phyloP scores from a whole-genome alignment of 805 yeast species.

The Ogataea philodendri region DNA sequence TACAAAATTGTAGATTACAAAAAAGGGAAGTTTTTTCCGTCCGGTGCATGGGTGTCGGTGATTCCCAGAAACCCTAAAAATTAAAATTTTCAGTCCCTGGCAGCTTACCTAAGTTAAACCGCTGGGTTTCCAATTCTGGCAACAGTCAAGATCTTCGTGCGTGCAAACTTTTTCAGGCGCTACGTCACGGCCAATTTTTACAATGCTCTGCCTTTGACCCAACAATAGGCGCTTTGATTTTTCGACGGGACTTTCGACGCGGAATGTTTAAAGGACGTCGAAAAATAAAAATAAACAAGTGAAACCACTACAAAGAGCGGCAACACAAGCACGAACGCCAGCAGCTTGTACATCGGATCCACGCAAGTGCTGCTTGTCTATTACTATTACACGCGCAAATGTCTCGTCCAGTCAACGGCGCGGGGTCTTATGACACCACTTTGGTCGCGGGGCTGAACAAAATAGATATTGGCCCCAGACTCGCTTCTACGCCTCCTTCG shows the following conservation, averaged over 20 bases:
- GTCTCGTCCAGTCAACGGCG: slow-evolving; percentile 6
- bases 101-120: no score
- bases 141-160: background rate
- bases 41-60: slow-evolving; percentile 7
- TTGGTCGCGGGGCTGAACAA: slow-evolving; percentile 4
- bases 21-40: slow-evolving; percentile 12
- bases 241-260: slow-evolving; percentile 11
- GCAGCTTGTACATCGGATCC: background rate
- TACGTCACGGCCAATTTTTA: background rate
- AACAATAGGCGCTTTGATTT: background rate
- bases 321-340: slow-evolving; percentile 4
- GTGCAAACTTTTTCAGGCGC: background rate
- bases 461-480: slow-evolving; percentile 1
- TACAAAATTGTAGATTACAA: background rate
- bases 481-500: background rate
- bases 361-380: background rate
- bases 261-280: slow-evolving; percentile 9
- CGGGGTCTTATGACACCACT: slow-evolving; percentile 3
- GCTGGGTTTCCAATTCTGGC: no score
- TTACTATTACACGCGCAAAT: slow-evolving; percentile 2
- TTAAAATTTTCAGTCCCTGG: no score
- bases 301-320: slow-evolving; percentile 9
- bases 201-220: slow-evolving; percentile 2
- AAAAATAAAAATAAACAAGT: slow-evolving; percentile 8
- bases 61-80: no score